Evolutionary conservation across 768 basidiomycete species (phyloP).

Genomic region (Floccularia luteovirens): DNA sequence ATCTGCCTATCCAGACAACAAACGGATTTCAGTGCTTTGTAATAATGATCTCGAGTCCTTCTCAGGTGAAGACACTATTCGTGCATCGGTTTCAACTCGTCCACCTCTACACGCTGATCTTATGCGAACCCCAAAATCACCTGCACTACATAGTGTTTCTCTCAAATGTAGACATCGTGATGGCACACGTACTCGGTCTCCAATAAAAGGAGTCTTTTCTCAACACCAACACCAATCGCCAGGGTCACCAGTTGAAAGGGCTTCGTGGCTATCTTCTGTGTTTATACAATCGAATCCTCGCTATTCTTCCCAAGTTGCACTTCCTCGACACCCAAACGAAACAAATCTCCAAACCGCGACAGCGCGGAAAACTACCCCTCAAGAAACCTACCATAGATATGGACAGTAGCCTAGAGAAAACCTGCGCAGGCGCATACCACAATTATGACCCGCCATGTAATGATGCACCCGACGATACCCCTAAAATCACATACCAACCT

Average conservation of each 20-base stretch:
- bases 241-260: not conserved
- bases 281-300: not conserved
- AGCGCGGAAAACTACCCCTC: too few relatives aligned
- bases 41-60: slow-evolving; percentile 26
- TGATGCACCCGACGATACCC: too few relatives aligned
- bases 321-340: too few relatives aligned
- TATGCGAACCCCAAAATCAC: not conserved
- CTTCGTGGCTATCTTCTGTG: not conserved
- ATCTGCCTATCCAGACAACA: slow-evolving; percentile 3
- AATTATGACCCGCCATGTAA: too few relatives aligned
- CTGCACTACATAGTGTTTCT: not conserved
- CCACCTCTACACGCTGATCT: not conserved
- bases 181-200: not conserved
- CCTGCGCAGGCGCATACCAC: too few relatives aligned
- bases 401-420: too few relatives aligned
- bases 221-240: not conserved
- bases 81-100: slow-evolving; percentile 15
- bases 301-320: not conserved
- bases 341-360: too few relatives aligned
- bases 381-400: too few relatives aligned
- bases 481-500: too few relatives aligned
- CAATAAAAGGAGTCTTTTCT: not conserved
- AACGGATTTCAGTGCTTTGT: slow-evolving; percentile 25
- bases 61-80: slow-evolving; percentile 30
- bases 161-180: not conserved